Base-by-base conservation (phyloP, 2,329 filamentous ascomycete genomes). In the Fusarium secorum region DNA sequence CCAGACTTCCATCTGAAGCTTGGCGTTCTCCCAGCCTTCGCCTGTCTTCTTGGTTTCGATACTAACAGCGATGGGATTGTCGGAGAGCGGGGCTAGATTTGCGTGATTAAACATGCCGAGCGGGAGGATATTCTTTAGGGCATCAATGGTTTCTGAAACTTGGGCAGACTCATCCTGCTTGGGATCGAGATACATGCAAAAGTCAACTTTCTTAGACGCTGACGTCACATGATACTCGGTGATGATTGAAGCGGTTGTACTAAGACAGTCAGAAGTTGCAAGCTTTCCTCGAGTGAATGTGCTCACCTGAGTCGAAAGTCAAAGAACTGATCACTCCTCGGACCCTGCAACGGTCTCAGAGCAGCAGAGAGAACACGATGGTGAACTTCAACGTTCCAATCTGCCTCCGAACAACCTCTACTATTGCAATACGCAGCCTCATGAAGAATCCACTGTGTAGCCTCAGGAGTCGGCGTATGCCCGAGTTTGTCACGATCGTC, bases 401-500 rank as follows among this genome's bases (percentile, higher is more conserved):
- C 41, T 13, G 17, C 41, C 41, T 44, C 41, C 17, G 41, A 44
- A 18, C 41, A 26, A 18, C 41, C 11, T 44, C 41, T 44, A 44
- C 41, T 44, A 10, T 44, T 44, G 41, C 41, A 44, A 26, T 44
- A 44, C 4, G 41, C 41, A 44, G 41, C 41, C 22, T 44, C 41
- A 5, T 44, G 11, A 6, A 44, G 41, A 20, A 44, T 44, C 41
- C 41, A 44, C 41, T 44, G 22, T 26, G 18, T 7, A 6, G 22
- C 17, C 3, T 44, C 41, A 4, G 41, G 17, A 11, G 22, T 6
- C 1, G 64, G 66, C 3, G 64, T 65, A 10, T 36, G 22, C 2
- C 66, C 66, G 15, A 65, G 42, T 7, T 51, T 11, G 33, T 59
- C 5, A 2, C 64, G 64, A 4, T 54, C 17, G 22, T 65, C 56